Evolutionary conservation across 306 rosid species (phyloP).

Genomic region (Trifolium subterraneum): DNA sequence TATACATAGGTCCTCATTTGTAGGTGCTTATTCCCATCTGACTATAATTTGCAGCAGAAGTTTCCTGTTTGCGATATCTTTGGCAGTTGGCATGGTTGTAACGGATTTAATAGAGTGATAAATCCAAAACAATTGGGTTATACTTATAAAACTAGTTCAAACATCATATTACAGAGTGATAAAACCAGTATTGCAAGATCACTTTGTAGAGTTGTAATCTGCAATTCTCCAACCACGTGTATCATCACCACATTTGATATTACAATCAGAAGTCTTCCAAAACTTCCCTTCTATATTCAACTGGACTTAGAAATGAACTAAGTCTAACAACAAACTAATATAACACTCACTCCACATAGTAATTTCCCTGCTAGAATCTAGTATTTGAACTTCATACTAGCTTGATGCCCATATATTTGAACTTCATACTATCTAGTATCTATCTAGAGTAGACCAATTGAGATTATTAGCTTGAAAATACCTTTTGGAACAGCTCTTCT

Average conservation of each 20-base stretch:
- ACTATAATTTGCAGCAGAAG: background rate
- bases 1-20: background rate
- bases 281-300: no score
- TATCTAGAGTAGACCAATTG: background rate
- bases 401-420: background rate
- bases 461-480: conserved; percentile 34
- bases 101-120: background rate
- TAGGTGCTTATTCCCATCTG: background rate
- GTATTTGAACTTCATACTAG: no score
- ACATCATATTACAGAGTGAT: background rate
- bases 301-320: conserved; percentile 4
- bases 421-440: conserved; percentile 14
- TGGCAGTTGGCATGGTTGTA: background rate
- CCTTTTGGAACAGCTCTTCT: conserved; percentile 83
- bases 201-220: background rate
- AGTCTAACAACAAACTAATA: background rate
- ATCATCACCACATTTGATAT: background rate
- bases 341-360: background rate
- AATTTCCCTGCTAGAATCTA: no score
- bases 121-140: background rate
- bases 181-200: background rate
- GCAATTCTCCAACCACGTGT: background rate
- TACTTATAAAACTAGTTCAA: conserved; percentile 4
- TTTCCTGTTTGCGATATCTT: conserved; percentile 8
- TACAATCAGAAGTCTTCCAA: background rate